Conservation (phyloP, 2,329 filamentous ascomycete species). For the Penicillium sp. region DNA sequence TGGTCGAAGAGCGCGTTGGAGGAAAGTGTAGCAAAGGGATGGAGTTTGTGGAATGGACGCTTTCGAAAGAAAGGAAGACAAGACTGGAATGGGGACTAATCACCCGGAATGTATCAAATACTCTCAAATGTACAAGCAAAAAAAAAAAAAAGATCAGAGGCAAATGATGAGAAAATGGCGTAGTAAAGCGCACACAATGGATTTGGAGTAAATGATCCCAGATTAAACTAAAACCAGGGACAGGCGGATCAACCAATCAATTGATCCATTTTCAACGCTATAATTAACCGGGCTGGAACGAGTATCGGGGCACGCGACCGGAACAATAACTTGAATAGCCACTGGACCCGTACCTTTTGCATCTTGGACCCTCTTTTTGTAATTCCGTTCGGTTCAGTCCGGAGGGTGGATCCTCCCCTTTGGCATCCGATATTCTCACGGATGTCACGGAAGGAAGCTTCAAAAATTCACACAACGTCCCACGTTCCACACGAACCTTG, state of each 20-base stretch:
- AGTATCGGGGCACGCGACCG: conserved; percentile 1
- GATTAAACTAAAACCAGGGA: neutral
- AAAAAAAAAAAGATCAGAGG: neutral
- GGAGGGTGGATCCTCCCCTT: no score
- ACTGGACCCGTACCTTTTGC: neutral
- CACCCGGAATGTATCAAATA: neutral
- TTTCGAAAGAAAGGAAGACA: neutral
- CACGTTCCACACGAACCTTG: neutral
- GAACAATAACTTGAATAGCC: neutral
- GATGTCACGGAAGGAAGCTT: neutral
- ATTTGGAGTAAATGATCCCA: neutral
- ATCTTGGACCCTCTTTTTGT: neutral
- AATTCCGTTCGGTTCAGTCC: no score
- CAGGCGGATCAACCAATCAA: neutral
- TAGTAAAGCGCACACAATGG: neutral
- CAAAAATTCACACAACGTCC: neutral
- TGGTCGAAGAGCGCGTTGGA: neutral
- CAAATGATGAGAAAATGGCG: neutral
- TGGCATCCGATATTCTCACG: neutral
- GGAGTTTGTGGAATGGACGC: conserved; percentile 1
- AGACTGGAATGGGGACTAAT: neutral
- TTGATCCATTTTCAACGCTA: neutral
- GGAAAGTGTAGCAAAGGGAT: neutral
- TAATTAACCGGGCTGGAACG: neutral
- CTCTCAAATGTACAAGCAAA: neutral